phyloP scores from a whole-genome alignment of 2,329 filamentous ascomycete genomes.

The Rachicladosporium sp. region DNA sequence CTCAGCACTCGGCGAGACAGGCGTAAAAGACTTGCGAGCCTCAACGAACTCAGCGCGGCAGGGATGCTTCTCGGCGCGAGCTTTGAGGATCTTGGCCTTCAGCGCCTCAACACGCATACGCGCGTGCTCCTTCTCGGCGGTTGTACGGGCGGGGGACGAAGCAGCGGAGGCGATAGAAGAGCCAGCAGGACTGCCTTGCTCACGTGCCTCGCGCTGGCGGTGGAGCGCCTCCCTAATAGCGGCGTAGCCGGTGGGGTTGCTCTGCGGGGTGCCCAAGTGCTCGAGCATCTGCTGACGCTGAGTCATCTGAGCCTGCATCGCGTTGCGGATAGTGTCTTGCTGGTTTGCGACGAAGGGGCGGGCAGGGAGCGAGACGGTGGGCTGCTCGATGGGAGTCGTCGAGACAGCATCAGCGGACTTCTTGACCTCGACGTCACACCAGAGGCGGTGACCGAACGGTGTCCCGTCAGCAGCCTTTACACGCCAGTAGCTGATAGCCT shows the following conservation, averaged over 20 bases:
- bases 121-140: slow-evolving; percentile 15
- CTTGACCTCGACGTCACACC: slow-evolving; percentile 75
- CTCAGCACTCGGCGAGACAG: slow-evolving; percentile 15
- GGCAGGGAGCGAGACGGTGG: not conserved
- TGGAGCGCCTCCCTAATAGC: too few relatives aligned
- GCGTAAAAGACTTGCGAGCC: slow-evolving; percentile 9
- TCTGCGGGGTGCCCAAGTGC: slow-evolving; percentile 3
- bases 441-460: slow-evolving; percentile 85
- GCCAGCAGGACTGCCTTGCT: too few relatives aligned
- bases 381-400: slow-evolving; percentile 4
- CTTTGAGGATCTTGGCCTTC: slow-evolving; percentile 21
- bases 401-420: slow-evolving; percentile 9
- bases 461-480: slow-evolving; percentile 67
- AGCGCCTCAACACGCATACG: slow-evolving; percentile 20
- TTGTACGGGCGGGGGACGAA: not conserved
- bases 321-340: not conserved
- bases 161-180: too few relatives aligned
- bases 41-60: slow-evolving; percentile 3
- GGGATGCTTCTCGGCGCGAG: slow-evolving; percentile 18
- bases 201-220: too few relatives aligned
- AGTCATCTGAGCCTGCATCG: slow-evolving; percentile 5
- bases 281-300: slow-evolving; percentile 13
- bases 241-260: too few relatives aligned
- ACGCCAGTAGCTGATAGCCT: slow-evolving; percentile 91
- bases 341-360: not conserved